Base-by-base conservation (phyloP, 2,329 filamentous ascomycete species). In the Colletotrichum eremochloae region DNA sequence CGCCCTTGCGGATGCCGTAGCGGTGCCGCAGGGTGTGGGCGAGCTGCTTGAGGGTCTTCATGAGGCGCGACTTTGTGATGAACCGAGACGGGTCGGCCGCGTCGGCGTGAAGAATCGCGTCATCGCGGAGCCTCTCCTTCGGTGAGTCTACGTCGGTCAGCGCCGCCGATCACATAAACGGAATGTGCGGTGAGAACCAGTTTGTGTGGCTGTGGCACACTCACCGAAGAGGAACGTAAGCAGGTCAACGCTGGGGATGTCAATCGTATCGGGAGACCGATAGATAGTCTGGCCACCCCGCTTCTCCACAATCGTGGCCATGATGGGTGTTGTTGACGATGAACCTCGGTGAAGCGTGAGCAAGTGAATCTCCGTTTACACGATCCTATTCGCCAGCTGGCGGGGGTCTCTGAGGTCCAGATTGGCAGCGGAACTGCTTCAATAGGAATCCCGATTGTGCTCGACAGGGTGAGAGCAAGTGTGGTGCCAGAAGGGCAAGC, bases 51-150 rank as follows among this genome's bases (percentile, higher is more conserved):
- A 87, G 85, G 14, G 89, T 81, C 12, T 77, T 76, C 5, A 86
- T 85, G 2, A 86, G 82, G 40, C 84, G 81, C 0, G 83, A 80
- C 77, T 88, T 90, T 58, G 86, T 91, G 68, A 92, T 80, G 66
- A 78, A 76, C 63, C 86, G 84, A n/a, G 81, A 81, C 0, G 89
- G 87, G 62, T 91, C 82, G 7, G 84, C 83, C 0, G 90, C 90
- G 75, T 90, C 89, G 55, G 85, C 82, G 77, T 91, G 89, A 5
- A 92, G 79, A 2, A 86, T 76, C 0, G 86, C 87, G 63, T 89
- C 83, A 57, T 88, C 85, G 31, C 84, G 76, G 15, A 73, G 53
- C 15, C 61, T 65, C 24, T 74, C 60, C 24, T 64, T 74, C 14
- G 48, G 55, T 12, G 24, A 61, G 33, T 69, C 53, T 72, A 52